These are phyloP conservation scores for Aspergillus ruber DNA, from an alignment of 2,329 filamentous ascomycete genomes.

Conservation along the genomic window DNA sequence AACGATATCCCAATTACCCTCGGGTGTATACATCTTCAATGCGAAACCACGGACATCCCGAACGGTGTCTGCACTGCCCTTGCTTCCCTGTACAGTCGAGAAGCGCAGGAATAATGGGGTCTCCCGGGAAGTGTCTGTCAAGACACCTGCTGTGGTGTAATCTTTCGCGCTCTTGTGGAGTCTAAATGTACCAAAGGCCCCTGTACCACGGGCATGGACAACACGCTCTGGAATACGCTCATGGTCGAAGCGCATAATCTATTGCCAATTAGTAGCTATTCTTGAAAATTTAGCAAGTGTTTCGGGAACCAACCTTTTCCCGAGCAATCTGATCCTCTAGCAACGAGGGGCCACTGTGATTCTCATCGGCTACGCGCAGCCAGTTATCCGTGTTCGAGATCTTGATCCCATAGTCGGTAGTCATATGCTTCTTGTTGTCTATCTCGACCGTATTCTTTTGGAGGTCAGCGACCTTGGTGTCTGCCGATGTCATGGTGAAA, in stretches of 20 bases:
- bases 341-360: slow-evolving; percentile 60
- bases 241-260: slow-evolving; percentile 64
- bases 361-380: slow-evolving; percentile 58
- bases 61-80: slow-evolving; percentile 72
- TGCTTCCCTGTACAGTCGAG: slow-evolving; percentile 69
- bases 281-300: neutral
- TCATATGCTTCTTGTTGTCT: slow-evolving; percentile 55
- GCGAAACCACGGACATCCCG: slow-evolving; percentile 79
- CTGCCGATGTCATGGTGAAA: slow-evolving; percentile 1
- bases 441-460: slow-evolving; percentile 53
- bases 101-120: slow-evolving; percentile 66
- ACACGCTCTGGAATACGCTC: slow-evolving; percentile 64
- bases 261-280: neutral
- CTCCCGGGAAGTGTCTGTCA: slow-evolving; percentile 61
- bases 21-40: slow-evolving; percentile 68
- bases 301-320: slow-evolving; percentile 57
- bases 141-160: slow-evolving; percentile 56
- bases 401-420: slow-evolving; percentile 71
- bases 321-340: slow-evolving; percentile 66
- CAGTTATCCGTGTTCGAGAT: slow-evolving; percentile 70
- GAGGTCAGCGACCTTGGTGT: slow-evolving; percentile 57
- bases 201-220: slow-evolving; percentile 60
- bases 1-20: slow-evolving; percentile 61
- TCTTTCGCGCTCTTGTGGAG: slow-evolving; percentile 58
- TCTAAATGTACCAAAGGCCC: slow-evolving; percentile 61